Base-by-base conservation (phyloP, 148 eudicot species). In the Spergularia marina region DNA sequence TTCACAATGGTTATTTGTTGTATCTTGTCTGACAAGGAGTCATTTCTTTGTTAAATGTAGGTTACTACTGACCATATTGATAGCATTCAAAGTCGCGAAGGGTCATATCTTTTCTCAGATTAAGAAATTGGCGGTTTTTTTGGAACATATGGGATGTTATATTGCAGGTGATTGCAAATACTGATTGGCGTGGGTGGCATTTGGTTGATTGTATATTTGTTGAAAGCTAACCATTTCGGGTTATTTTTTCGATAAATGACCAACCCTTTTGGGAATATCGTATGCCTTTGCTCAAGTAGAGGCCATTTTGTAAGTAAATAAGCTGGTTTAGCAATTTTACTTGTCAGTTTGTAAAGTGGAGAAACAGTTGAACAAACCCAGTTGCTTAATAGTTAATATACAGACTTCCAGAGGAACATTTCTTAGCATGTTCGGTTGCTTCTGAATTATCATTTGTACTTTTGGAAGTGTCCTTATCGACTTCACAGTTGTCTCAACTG, bases 51-150 rank as follows among this genome's bases (percentile, higher is more conserved):
- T 7, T 34, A n/a, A 20, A n/a, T 70, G 69, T 8, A 70, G 80
- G 62, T 62, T 77, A 47, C 69, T 77, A 47, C 69, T 61, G 69
- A 77, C 80, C 70, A 77, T 70, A 70, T 70, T 70, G 73, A 76
- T 20, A 41, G 61, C 40, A 18, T 15, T 70, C 39, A 63, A 62
- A 21, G 14, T 21, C 60, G 61, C 60, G 11, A 40, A 59, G 13
- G 41, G 5, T 34, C 63, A 36, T 65, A 21, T 39, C 12, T 17
- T 61, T 73, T 25, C 51, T 49, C 54, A 17, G 58, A 61, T 30
- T 40, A 44, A 17, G 30, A 21, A 56, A 12, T 9, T 16, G 6
- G 68, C 16, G 10, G 8, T 61, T 20, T 61, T 21, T 44, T 25
- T 23, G 20, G 47, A 74, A 41, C 34, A 18, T 72, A 40, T 11